Base-by-base conservation (phyloP, 75 land plant genomes). In the Pinus taeda region DNA sequence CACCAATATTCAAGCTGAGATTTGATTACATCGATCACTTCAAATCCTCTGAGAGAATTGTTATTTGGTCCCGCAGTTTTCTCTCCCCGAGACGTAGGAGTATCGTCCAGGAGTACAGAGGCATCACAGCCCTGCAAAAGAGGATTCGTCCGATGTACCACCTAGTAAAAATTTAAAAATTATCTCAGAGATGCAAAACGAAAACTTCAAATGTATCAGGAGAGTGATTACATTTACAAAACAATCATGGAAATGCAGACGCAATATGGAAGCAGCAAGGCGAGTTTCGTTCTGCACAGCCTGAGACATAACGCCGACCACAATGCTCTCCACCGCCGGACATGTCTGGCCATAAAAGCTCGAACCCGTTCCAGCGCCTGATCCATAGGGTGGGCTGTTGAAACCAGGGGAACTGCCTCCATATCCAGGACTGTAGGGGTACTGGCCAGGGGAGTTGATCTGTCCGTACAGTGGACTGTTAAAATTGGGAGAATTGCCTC, bases 91-190 rank as follows among this genome's bases (percentile, higher is more conserved):
- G 53, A 18, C 22, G 74, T 71, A 22, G 67, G 8, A 4, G 86
- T 14, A 11, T 77, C 78, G 57, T 84, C 87, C 57, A 85, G 30
- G 7, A 85, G 86, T 29, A 85, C 57, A 0, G 87, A 85, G 13
- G 74, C 87, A 76, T 85, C 87, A 37, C 87, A 85, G 2, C 87
- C 87, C 84, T 82, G 83, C 2, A 49, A 49, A 49, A 9, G 12
- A 49, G 2, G 42, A 39, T 5, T 5, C 42, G 5, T 39, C 6
- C 0, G 3, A 36, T 3, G 37, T 36, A 36, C 3, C 37, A 5
- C 0, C 0, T 7, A 6, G 49, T 7, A 8, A 49, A 49, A 49
- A 49, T 49, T 49, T 6, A 45, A 45, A 45, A 1, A 45, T 6
- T 1, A 45, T 49, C 55, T 1, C 12, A 9, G 55, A 49, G 55